Evolutionary conservation across 352 stramenopile genomes (phyloP), one percentile per base, ranked within the genome.

Genomic region (Phytophthora vignae): DNA sequence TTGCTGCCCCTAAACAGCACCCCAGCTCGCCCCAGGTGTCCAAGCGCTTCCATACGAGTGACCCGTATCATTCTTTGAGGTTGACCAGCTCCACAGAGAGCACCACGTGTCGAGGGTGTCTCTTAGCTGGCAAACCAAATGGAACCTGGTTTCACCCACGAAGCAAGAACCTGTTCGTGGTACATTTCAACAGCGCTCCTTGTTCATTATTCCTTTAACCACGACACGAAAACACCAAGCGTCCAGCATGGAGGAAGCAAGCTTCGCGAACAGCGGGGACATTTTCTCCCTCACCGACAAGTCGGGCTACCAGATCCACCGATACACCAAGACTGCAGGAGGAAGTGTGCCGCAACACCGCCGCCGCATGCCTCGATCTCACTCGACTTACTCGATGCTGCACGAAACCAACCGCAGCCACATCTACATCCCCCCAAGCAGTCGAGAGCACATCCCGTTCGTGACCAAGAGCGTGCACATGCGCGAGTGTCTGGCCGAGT

Each of bases 401-500:
- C 71, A 78, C 29, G 65, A 78, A 60, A 78, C 71, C 21, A 78
- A 78, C 56, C 71, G 71, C 21, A 72, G 71, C 17, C 66, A 67
- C 15, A 46, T 66, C 22, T 49, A 31, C 17, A 68, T 64, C 52
- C 33, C 44, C 14, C n/a, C 21, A 5, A 66, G 55, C 31, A 54
- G n/a, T 12, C 65, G 57, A 59, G 60, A 69, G 40, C 67, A 69
- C 11, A 73, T 78, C 9, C 71, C 66, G 48, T 76, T 83, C 46
- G 64, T 79, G 21, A 73, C 69, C 54, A 64, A 69, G 25, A 78
- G 71, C 29, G 61, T 75, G 8, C 73, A 87, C 36, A 54, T 83
- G 15, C 83, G 83, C n/a, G 79, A 90, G 62, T 85, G 78, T 53
- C 44, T 88, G 12, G 81, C 74, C 31, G 83, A 88, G 56, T 83